phyloP scores from a whole-genome alignment of 2,329 filamentous ascomycete genomes.

The Xylariaceae sp. region DNA sequence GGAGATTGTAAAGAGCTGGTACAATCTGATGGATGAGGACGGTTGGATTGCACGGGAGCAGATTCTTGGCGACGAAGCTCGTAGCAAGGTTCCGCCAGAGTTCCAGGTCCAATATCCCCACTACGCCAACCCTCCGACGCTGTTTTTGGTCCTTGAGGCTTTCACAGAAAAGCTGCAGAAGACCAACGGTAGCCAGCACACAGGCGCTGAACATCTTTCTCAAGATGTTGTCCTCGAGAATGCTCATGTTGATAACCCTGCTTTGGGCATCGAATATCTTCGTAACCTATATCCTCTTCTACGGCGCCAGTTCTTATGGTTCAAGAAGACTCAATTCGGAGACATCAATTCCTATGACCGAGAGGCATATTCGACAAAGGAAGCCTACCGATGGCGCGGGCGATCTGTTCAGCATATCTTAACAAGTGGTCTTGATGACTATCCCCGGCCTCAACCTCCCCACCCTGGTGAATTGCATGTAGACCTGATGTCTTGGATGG shows the following conservation, averaged over 20 bases:
- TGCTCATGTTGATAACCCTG: conserved; percentile 64
- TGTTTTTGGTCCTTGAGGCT: conserved; percentile 84
- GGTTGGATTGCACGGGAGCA: conserved; percentile 98
- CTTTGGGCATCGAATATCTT: conserved; percentile 33
- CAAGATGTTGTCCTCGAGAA: conserved; percentile 53
- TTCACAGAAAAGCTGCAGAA: conserved; percentile 78
- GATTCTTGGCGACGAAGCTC: conserved; percentile 87
- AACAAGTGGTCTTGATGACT: conserved; percentile 94
- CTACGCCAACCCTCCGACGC: conserved; percentile 93
- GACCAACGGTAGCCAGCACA: conserved; percentile 50
- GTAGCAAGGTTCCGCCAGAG: conserved; percentile 90
- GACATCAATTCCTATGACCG: conserved; percentile 92
- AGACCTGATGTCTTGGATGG: conserved; percentile 94
- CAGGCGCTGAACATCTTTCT: conserved; percentile 47
- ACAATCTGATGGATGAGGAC: conserved; percentile 92
- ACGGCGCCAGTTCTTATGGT: conserved; percentile 91
- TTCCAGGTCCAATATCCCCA: conserved; percentile 97
- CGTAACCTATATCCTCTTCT: conserved; percentile 64
- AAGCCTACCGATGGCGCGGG: conserved; percentile 94
- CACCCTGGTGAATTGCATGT: conserved; percentile 95
- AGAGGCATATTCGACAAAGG: conserved; percentile 82
- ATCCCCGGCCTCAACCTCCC: conserved; percentile 89
- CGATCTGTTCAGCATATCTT: conserved; percentile 84
- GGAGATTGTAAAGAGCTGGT: conserved; percentile 94
- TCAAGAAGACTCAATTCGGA: conserved; percentile 86